phyloP scores from a whole-genome alignment of 345 rosid species.

The Aegle marmelos region DNA sequence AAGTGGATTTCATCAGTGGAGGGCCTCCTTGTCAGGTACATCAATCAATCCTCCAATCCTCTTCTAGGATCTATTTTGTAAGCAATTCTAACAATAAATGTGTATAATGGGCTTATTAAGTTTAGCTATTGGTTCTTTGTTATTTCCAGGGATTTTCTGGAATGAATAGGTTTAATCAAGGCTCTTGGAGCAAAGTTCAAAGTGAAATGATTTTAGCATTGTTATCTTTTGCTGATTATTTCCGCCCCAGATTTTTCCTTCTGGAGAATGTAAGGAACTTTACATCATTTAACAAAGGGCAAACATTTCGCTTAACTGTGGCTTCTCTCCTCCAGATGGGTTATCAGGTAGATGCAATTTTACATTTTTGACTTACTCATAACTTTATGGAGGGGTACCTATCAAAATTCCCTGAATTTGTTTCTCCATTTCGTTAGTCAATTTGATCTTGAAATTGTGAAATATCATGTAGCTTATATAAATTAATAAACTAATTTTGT shows the following conservation, averaged over 20 bases:
- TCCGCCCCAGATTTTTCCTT: constrained; percentile 85
- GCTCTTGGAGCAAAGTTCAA: constrained; percentile 82
- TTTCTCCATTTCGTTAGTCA: background rate
- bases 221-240: constrained; percentile 77
- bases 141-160: constrained; percentile 80
- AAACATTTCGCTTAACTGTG: constrained; percentile 76
- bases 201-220: constrained; percentile 54
- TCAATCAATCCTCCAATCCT: background rate
- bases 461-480: too few species aligned
- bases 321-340: constrained; percentile 64
- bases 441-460: too few species aligned
- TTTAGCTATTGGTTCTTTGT: background rate
- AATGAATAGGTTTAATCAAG: constrained; percentile 72
- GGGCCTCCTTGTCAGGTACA: constrained; percentile 97
- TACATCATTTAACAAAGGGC: constrained; percentile 80
- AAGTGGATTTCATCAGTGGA: constrained; percentile 89
- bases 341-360: constrained; percentile 47
- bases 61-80: background rate
- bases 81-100: background rate
- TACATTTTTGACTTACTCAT: too few species aligned
- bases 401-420: background rate
- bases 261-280: constrained; percentile 86
- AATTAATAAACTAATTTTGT: background rate
- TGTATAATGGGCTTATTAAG: background rate
- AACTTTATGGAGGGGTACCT: background rate